A percentile compares a stretch with the other conserved stretches of the same genome.
These are phyloP conservation scores for Syncephalastrum sp. DNA, from an alignment of 371 early-diverging fungal genomes.

Conservation along the genomic window DNA sequence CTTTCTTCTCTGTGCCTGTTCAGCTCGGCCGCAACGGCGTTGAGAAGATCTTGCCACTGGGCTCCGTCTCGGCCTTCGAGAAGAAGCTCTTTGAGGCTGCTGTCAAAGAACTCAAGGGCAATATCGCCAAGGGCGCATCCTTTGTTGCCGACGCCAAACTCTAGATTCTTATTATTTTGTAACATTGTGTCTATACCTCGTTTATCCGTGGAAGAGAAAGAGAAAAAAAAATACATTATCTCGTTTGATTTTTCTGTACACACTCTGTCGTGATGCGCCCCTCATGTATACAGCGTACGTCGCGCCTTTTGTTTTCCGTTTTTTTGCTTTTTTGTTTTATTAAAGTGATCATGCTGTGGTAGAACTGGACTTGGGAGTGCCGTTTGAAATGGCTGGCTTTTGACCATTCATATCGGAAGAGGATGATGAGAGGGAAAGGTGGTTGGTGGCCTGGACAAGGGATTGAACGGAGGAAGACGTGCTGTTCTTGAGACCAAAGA, in stretches of 20 bases:
- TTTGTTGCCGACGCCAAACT: constrained; percentile 49
- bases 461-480: constrained; percentile 12
- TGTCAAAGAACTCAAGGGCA: constrained; percentile 75
- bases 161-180: constrained; percentile 12
- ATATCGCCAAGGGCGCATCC: constrained; percentile 68
- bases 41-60: constrained; percentile 68
- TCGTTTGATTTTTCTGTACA: not conserved
- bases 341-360: constrained; percentile 2
- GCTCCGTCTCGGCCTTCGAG: constrained; percentile 68
- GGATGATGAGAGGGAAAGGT: constrained; percentile 27
- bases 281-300: no score
- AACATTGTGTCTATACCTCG: not conserved
- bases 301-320: not conserved
- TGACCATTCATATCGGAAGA: no score
- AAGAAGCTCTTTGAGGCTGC: constrained; percentile 67
- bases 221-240: not conserved
- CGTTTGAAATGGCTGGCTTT: no score
- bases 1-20: constrained; percentile 83
- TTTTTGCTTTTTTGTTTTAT: constrained; percentile 7
- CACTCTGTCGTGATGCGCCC: not conserved
- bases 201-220: not conserved
- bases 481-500: constrained; percentile 49
- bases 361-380: constrained; percentile 1
- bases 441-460: constrained; percentile 30
- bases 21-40: constrained; percentile 83